Conservation (phyloP, 225 moss, liverwort and hornwort genomes). For the Physcomitrellopsis africana region DNA sequence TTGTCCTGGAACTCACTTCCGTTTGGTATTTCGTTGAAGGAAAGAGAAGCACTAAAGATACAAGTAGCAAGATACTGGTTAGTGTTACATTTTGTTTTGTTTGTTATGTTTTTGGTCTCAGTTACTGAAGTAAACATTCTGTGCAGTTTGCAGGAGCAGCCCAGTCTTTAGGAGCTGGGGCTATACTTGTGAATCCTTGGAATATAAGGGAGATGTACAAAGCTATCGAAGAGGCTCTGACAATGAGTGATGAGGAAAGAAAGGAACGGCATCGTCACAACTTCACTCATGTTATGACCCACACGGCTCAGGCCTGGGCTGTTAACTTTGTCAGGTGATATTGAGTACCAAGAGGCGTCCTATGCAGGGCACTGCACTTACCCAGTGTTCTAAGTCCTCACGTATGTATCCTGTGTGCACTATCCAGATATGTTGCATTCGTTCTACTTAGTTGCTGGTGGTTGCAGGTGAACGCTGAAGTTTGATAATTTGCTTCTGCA, state of each 20-base stretch:
- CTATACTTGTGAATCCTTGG: slow-evolving; percentile 99
- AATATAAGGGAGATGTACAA: slow-evolving; percentile 94
- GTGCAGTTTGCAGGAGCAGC: slow-evolving; percentile 96
- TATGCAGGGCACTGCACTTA: slow-evolving; percentile 33
- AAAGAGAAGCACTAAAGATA: not conserved
- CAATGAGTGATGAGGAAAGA: slow-evolving; percentile 77
- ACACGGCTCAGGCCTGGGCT: slow-evolving; percentile 99
- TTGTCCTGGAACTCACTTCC: slow-evolving; percentile 6
- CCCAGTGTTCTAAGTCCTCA: slow-evolving; percentile 28
- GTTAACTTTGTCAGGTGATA: slow-evolving; percentile 92
- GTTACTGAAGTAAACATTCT: slow-evolving; percentile 29
- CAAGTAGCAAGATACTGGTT: not conserved
- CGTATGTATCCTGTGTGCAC: slow-evolving; percentile 28
- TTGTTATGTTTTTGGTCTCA: slow-evolving; percentile 8
- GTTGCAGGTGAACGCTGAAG: not conserved
- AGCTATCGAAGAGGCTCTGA: slow-evolving; percentile 91
- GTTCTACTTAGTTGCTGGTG: slow-evolving; percentile 14
- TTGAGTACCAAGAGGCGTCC: slow-evolving; percentile 28
- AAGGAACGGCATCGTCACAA: slow-evolving; percentile 90
- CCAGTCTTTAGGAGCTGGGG: slow-evolving; percentile 96
- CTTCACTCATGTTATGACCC: slow-evolving; percentile 89
- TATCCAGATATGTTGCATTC: slow-evolving; percentile 27
- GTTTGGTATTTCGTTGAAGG: slow-evolving; percentile 13
- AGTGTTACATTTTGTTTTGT: slow-evolving; percentile 1
- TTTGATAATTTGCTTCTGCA: not conserved